Conservation (phyloP, 2,329 filamentous ascomycete genomes). For the Cytospora schulzeri region DNA sequence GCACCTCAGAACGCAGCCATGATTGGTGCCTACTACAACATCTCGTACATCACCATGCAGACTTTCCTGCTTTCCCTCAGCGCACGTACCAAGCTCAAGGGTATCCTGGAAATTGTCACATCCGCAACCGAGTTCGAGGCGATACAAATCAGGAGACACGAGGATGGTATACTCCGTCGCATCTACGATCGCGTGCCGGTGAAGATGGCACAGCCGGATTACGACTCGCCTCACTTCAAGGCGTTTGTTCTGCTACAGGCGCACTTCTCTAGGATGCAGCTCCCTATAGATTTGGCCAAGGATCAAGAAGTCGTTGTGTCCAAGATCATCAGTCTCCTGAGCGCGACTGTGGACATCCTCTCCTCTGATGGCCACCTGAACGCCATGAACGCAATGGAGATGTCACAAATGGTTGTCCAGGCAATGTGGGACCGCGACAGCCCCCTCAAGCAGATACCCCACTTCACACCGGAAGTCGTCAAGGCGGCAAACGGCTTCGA, state of each 20-base stretch:
- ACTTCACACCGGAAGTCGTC: conserved; percentile 83
- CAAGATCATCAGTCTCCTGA: conserved; percentile 84
- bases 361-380: conserved; percentile 96
- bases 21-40: conserved; percentile 99
- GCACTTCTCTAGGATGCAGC: conserved; percentile 95
- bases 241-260: conserved; percentile 96
- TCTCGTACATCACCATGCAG: conserved; percentile 99
- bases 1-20: conserved; percentile 92
- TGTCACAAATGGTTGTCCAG: conserved; percentile 98
- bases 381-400: conserved; percentile 97
- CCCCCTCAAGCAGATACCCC: conserved; percentile 95
- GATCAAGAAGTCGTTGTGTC: conserved; percentile 88
- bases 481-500: conserved; percentile 78
- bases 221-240: conserved; percentile 97
- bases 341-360: conserved; percentile 90
- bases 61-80: conserved; percentile 92
- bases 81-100: conserved; percentile 90
- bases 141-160: conserved; percentile 91
- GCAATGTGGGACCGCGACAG: conserved; percentile 99
- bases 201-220: conserved; percentile 86
- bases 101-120: conserved; percentile 93
- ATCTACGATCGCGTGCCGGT: conserved; percentile 95
- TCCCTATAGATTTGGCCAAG: conserved; percentile 92
- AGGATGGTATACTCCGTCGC: conserved; percentile 81
- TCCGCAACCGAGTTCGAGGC: conserved; percentile 96